Evolutionary conservation across 2,329 filamentous ascomycete genomes (phyloP).

Genomic region (Fusarium continuum): DNA sequence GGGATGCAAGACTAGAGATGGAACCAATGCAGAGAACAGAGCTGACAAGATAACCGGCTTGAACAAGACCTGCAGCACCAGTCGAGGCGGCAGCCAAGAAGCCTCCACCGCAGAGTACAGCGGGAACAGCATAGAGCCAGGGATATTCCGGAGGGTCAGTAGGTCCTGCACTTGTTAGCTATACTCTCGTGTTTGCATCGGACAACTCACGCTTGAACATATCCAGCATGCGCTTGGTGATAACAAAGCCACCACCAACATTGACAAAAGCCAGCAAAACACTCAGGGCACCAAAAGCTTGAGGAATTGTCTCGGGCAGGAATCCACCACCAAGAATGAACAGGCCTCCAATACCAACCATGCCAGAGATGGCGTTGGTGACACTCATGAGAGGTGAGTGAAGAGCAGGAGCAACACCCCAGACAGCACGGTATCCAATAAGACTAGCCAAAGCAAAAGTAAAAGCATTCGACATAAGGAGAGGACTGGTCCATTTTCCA

Average conservation of each 20-base stretch:
- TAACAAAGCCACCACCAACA: slow-evolving; percentile 87
- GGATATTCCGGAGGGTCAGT: slow-evolving; percentile 90
- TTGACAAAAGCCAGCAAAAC: slow-evolving; percentile 90
- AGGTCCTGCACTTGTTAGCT: slow-evolving; percentile 60
- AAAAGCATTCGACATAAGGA: slow-evolving; percentile 90
- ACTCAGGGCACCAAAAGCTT: slow-evolving; percentile 79
- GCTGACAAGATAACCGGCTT: slow-evolving; percentile 87
- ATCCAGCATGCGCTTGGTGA: slow-evolving; percentile 93
- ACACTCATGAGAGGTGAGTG: slow-evolving; percentile 93
- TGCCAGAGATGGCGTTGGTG: slow-evolving; percentile 90
- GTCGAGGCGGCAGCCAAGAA: slow-evolving; percentile 83
- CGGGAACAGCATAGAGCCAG: slow-evolving; percentile 85
- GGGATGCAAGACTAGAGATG: slow-evolving; percentile 81
- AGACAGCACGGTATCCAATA: slow-evolving; percentile 88
- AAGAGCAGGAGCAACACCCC: slow-evolving; percentile 84
- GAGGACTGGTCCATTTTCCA: slow-evolving; percentile 80
- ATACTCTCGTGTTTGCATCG: rapidly evolving
- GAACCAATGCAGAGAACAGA: slow-evolving; percentile 87
- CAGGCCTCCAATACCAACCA: slow-evolving; percentile 88
- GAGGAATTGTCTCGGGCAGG: slow-evolving; percentile 79
- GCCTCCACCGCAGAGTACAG: slow-evolving; percentile 79
- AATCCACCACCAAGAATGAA: slow-evolving; percentile 89
- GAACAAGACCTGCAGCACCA: slow-evolving; percentile 83
- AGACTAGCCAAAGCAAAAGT: slow-evolving; percentile 85
- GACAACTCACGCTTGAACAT: slow-evolving; percentile 76